Percentiles rank a stretch among this genome's conserved stretches.
Conservation (phyloP, 257 asterid species). For the Henckelia pumila region DNA sequence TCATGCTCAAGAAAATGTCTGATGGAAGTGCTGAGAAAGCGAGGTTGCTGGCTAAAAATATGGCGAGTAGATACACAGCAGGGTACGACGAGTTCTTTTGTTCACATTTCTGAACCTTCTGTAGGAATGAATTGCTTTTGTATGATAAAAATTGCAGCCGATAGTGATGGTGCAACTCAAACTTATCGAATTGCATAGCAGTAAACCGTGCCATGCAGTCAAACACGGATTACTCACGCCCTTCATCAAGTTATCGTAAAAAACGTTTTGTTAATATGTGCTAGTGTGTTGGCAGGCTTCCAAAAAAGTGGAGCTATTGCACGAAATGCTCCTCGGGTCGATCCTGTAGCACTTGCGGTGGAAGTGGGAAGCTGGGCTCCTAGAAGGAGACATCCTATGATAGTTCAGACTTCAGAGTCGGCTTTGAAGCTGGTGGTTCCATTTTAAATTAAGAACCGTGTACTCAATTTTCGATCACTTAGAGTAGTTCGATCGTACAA, state of each 20-base stretch:
- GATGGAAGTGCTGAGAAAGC: slow-evolving; percentile 30
- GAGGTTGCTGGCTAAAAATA: slow-evolving; percentile 41
- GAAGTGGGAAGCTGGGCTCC: slow-evolving; percentile 65
- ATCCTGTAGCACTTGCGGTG: slow-evolving; percentile 71
- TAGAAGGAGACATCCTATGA: background rate
- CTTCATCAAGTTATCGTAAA: background rate
- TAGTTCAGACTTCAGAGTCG: background rate
- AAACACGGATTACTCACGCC: background rate
- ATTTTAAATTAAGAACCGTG: background rate
- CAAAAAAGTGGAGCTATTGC: slow-evolving; percentile 97
- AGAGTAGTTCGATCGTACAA: too few relatives aligned
- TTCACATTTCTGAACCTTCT: background rate
- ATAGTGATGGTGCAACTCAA: background rate
- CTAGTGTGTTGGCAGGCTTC: slow-evolving; percentile 56
- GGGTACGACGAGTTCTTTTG: slow-evolving; percentile 30
- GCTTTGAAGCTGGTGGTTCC: background rate
- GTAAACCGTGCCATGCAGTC: background rate
- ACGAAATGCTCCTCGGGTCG: slow-evolving; percentile 81
- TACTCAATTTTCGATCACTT: background rate
- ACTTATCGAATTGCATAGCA: background rate
- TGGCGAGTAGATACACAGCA: slow-evolving; percentile 59
- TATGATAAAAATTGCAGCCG: background rate
- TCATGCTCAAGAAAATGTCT: background rate
- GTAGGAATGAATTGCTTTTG: background rate
- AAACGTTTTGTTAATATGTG: slow-evolving; percentile 40